Evolutionary conservation across 805 yeast species (phyloP), one percentile per base, ranked within the genome.

Genomic region (Scheffersomyces lignosus): DNA sequence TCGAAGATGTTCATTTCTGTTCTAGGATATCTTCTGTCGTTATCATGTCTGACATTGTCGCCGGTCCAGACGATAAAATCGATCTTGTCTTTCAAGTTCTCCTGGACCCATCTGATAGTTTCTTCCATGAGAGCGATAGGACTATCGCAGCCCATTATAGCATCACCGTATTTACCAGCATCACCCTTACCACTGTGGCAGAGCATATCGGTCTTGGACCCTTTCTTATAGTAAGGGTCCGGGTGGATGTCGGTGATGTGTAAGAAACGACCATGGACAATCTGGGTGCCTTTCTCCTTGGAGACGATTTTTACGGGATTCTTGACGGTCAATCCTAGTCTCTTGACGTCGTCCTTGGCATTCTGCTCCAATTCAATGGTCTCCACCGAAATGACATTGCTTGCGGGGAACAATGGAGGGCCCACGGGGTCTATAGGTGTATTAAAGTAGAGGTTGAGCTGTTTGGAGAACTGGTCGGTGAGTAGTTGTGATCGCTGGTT

Each of bases 51-150:
- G 31, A 85, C 77, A 50, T 87, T 87, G 60, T 87, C 96, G 22
- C 96, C 96, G 0, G 96, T 87, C 96, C 96, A 87, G 10, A 87
- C 75, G 9, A 87, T 81, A 60, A 87, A 87, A 57, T 87, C 96
- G 33, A 87, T 80, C 46, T 87, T 80, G 57, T 85, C 93, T 42
- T 70, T 76, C 41, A 87, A 57, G 41, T 86, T 80, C 9, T 69
- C 66, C 15, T 70, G 58, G 2, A 87, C 64, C 93, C 95, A 87
- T 20, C 71, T 56, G 37, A 87, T 60, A 0, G 95, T 86, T 13
- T 70, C 70, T 7, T 78, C 66, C 59, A 83, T 78, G 33, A 87
- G 58, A 1, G 62, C 60, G 55, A 79, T 57, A 2, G 96, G 88
- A 1, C 88, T 66, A 56, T 87, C 96, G 52, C 96, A 87, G 2